These are phyloP conservation scores for Claviceps arundinis DNA, from an alignment of 2,329 filamentous ascomycete genomes.

Conservation along the genomic window DNA sequence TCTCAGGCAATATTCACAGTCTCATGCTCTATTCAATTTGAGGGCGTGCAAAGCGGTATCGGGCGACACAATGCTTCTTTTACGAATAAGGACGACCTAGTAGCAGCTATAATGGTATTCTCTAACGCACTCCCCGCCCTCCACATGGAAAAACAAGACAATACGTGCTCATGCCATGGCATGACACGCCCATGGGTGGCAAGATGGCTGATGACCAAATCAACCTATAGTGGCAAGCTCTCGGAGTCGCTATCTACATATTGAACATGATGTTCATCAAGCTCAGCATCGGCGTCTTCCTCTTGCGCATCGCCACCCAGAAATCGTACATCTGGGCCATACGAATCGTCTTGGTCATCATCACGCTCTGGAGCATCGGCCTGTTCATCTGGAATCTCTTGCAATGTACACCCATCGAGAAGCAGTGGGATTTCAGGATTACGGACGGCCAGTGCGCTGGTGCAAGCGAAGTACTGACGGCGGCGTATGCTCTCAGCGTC, in stretches of 20 bases:
- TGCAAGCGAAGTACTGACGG: conserved; percentile 29
- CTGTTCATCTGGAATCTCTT: conserved; percentile 41
- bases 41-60: conserved; percentile 28
- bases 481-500: conserved; percentile 37
- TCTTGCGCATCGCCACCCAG: conserved; percentile 32
- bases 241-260: conserved; percentile 37
- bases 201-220: background rate
- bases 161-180: background rate
- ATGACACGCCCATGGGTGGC: background rate
- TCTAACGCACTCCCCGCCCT: background rate
- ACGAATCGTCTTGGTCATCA: conserved; percentile 29
- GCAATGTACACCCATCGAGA: conserved; percentile 35
- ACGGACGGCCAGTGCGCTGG: conserved; percentile 28
- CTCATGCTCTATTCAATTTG: conserved; percentile 32
- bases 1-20: conserved; percentile 31
- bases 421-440: conserved; percentile 41
- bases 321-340: conserved; percentile 36
- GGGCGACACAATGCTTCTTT: conserved; percentile 35
- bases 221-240: conserved; percentile 31
- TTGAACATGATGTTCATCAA: conserved; percentile 44
- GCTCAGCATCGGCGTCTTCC: conserved; percentile 39
- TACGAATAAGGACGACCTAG: conserved; percentile 21
- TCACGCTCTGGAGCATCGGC: conserved; percentile 31
- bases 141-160: background rate
- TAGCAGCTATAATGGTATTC: conserved; percentile 33